Conservation (phyloP, 495 filamentous ascomycete genomes). For the Penicillium alfredii region DNA sequence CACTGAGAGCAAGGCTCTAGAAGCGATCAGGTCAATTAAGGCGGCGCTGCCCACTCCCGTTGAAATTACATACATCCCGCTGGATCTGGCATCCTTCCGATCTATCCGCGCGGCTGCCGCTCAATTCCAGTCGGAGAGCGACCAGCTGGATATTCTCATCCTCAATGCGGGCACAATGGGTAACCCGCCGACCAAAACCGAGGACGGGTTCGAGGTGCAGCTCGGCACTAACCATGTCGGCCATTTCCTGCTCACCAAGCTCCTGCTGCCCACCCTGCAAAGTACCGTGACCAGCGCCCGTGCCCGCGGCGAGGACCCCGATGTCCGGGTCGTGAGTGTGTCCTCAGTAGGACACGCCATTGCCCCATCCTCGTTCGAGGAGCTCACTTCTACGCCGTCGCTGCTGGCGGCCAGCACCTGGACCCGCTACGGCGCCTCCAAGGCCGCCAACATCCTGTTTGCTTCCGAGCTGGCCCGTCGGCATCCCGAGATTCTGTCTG, state of each 20-base stretch:
- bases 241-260: constrained; percentile 58
- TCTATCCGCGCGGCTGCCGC: constrained; percentile 46
- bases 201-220: constrained; percentile 72
- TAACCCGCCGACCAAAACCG: constrained; percentile 46
- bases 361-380: constrained; percentile 45
- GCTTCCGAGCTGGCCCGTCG: constrained; percentile 51
- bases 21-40: constrained; percentile 47
- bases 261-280: constrained; percentile 51
- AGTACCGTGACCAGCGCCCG: constrained; percentile 34
- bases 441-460: constrained; percentile 67
- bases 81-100: constrained; percentile 48
- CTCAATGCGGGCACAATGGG: constrained; percentile 58
- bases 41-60: constrained; percentile 31
- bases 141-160: constrained; percentile 55
- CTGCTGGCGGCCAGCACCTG: constrained; percentile 30
- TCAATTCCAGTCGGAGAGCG: constrained; percentile 38
- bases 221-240: constrained; percentile 57
- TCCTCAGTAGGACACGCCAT: constrained; percentile 41
- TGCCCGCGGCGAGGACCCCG: constrained; percentile 18
- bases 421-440: constrained; percentile 57
- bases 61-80: constrained; percentile 44
- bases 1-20: constrained; percentile 43
- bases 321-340: constrained; percentile 22
- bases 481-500: constrained; percentile 49
- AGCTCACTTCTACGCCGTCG: constrained; percentile 37